Evolutionary conservation across 1,139 yeast species (phyloP).

Genomic region (Hemisphaericaspora xylofermentans): DNA sequence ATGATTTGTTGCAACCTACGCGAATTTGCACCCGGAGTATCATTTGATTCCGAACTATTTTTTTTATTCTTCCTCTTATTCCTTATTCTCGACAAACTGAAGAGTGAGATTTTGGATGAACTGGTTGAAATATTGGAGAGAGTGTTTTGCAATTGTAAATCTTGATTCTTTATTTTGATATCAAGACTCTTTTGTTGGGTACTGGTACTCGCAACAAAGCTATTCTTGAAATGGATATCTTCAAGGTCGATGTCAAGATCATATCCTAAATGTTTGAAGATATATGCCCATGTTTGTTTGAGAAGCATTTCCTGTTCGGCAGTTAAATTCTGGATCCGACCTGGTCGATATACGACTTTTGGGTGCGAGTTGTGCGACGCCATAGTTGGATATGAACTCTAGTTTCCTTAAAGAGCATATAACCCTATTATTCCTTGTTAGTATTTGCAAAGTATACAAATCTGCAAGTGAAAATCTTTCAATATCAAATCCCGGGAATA

Average conservation of each 20-base stretch:
- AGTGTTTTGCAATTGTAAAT: neutral
- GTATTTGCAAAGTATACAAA: no score
- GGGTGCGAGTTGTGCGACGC: neutral
- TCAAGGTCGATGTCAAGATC: constrained; percentile 29
- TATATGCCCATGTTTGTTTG: constrained; percentile 43
- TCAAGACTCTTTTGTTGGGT: neutral
- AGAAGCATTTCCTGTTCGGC: constrained; percentile 43
- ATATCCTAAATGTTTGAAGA: constrained; percentile 42
- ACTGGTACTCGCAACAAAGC: constrained; percentile 35
- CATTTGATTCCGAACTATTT: neutral
- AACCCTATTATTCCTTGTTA: no score
- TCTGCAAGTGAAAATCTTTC: no score
- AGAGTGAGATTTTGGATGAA: neutral
- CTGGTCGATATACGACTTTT: constrained; percentile 28
- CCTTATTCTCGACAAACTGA: no score
- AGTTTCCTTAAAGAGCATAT: no score
- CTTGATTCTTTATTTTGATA: neutral
- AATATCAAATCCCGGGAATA: no score
- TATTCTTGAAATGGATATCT: constrained; percentile 33
- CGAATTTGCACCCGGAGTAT: constrained; percentile 19
- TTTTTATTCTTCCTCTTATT: neutral
- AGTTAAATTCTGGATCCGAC: constrained; percentile 41
- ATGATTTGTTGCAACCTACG: constrained; percentile 32
- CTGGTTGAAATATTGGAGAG: neutral
- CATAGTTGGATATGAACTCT: no score